Evolutionary conservation across 306 rosid genomes (phyloP), one percentile per base, ranked within the genome.

Genomic region (Cicer bijugum): DNA sequence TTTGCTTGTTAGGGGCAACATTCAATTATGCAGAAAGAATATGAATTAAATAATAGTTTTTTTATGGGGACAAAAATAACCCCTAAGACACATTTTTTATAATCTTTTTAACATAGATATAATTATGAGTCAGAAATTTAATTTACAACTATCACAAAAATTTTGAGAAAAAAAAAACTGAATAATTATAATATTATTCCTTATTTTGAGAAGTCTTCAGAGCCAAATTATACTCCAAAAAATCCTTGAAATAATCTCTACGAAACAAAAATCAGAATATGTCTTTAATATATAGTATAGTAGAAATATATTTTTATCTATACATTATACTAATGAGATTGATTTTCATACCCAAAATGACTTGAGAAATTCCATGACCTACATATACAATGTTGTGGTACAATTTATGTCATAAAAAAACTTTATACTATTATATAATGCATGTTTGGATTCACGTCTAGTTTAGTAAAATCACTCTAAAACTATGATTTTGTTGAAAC

Each of bases 301-400:
- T 70, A 45, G 72, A 79, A 79, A 52, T 71, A 80, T 82, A 69
- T 71, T 70, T 74, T 79, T 72, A 78, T 70, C 85, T 68, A 77
- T 69, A 66, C 75, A 68, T 74, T 76, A 86, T 83, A 60, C 52
- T 67, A 47, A 58, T 42, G 80, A 55, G 81, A 89, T 84, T 71
- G 89, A 92, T 83, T 85, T 87, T 93, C 91, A 92, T 70, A 51
- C 56, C 38, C 79, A 97, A 79, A 95, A 82, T 72, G 93, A 85
- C 77, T 83, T 83, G 63, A 95, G 97, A 83, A 95, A 95, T 75
- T 87, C 87, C 99, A 95, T 88, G 12, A 95, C 99, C 96, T 91
- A 78, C 84, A 79, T 5, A 70, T 8, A 46, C 19, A 80, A 56
- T 23, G 69, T 15, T 12, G 7, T 44, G 20, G 57, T 12, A 6